phyloP scores from a whole-genome alignment of 2,329 filamentous ascomycete species.

The Arthroderma sp. region DNA sequence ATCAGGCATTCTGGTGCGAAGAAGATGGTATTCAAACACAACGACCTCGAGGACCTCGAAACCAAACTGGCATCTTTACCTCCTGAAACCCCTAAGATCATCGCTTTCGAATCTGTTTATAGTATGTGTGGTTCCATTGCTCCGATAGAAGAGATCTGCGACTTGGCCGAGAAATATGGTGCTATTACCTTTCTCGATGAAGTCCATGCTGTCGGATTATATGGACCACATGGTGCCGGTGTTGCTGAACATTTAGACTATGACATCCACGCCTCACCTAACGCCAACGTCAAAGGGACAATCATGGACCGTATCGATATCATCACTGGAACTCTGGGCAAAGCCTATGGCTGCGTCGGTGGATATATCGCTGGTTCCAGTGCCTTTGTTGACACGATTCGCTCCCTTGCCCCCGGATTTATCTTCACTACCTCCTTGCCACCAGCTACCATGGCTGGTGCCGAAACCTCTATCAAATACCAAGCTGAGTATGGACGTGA shows the following conservation, averaged over 20 bases:
- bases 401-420: slow-evolving; percentile 89
- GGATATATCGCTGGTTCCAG: slow-evolving; percentile 90
- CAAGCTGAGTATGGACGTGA: slow-evolving; percentile 77
- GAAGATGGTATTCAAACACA: slow-evolving; percentile 98
- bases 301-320: slow-evolving; percentile 95
- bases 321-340: slow-evolving; percentile 92
- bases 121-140: slow-evolving; percentile 98
- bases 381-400: slow-evolving; percentile 80
- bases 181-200: slow-evolving; percentile 96
- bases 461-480: slow-evolving; percentile 82
- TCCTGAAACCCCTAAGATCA: slow-evolving; percentile 81
- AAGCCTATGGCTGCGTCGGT: slow-evolving; percentile 94
- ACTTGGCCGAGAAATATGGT: slow-evolving; percentile 93
- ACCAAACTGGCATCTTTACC: slow-evolving; percentile 81
- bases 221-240: slow-evolving; percentile 86
- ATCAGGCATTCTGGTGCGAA: slow-evolving; percentile 94
- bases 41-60: slow-evolving; percentile 86
- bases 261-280: slow-evolving; percentile 65
- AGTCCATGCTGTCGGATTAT: slow-evolving; percentile 98
- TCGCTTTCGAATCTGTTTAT: slow-evolving; percentile 97
- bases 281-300: slow-evolving; percentile 49
- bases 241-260: slow-evolving; percentile 96
- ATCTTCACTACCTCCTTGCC: slow-evolving; percentile 98
- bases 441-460: slow-evolving; percentile 92
- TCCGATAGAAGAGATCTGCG: slow-evolving; percentile 89